Evolutionary conservation across 768 basidiomycete species (phyloP).

Genomic region (Boletus fagicola): DNA sequence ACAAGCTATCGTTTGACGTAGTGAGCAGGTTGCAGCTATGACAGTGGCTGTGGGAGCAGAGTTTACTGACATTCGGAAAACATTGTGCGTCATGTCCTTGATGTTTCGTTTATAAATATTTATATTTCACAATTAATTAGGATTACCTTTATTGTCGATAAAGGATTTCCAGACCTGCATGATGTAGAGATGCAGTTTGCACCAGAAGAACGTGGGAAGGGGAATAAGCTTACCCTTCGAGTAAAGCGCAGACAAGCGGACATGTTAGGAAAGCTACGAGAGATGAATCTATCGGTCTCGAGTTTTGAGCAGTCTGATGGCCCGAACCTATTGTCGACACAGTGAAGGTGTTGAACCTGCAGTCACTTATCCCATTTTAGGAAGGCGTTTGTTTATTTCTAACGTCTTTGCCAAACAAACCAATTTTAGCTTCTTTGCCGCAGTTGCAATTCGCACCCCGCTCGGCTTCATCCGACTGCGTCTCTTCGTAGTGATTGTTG

Average conservation of each 20-base stretch:
- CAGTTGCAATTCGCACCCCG: constrained; percentile 22
- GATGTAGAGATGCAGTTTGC: constrained; percentile 1
- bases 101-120: constrained; percentile 7
- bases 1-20: constrained; percentile 47
- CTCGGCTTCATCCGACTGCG: constrained; percentile 22
- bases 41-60: neutral
- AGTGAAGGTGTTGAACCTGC: neutral
- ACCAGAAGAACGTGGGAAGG: neutral
- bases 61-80: constrained; percentile 64
- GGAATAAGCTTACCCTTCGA: constrained; percentile 42
- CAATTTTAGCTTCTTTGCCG: constrained; percentile 5
- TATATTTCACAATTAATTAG: rapidly evolving
- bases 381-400: constrained; percentile 31
- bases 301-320: too few relatives aligned
- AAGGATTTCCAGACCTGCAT: constrained; percentile 77
- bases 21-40: neutral
- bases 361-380: neutral
- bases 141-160: constrained; percentile 65
- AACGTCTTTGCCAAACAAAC: constrained; percentile 31
- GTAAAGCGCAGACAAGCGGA: constrained; percentile 73
- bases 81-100: constrained; percentile 78
- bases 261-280: constrained; percentile 36
- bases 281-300: too few relatives aligned
- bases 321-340: neutral
- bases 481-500: constrained; percentile 6